Percentiles rank a stretch among this genome's conserved stretches.
These are phyloP conservation scores for Cudoniella acicularis DNA, from an alignment of 495 filamentous ascomycete genomes.

Conservation along the genomic window DNA sequence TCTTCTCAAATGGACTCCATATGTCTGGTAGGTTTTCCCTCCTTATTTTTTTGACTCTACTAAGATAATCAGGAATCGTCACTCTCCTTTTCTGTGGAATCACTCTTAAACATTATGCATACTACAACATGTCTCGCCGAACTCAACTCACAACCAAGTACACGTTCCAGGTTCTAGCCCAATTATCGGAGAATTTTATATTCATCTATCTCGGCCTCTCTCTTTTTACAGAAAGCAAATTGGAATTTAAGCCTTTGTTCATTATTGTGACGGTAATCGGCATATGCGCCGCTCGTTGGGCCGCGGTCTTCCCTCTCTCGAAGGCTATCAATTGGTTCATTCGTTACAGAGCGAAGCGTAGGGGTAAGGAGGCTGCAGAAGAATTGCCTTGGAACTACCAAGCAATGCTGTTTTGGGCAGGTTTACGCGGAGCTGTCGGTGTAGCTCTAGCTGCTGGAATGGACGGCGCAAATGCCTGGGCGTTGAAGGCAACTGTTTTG, in stretches of 20 bases:
- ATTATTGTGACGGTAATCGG: constrained; percentile 88
- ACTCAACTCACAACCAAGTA: constrained; percentile 98
- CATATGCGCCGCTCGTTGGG: constrained; percentile 87
- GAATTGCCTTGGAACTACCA: constrained; percentile 92
- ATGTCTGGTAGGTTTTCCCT: constrained; percentile 73
- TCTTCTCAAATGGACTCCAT: constrained; percentile 89
- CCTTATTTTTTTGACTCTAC: not conserved
- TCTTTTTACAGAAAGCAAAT: constrained; percentile 80
- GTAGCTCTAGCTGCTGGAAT: constrained; percentile 93
- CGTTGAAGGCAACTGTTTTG: constrained; percentile 84
- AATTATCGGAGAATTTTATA: constrained; percentile 97
- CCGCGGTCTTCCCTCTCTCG: constrained; percentile 90
- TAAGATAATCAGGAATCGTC: constrained; percentile 71
- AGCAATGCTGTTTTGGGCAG: constrained; percentile 98
- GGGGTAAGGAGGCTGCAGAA: constrained; percentile 75
- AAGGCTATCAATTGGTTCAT: constrained; percentile 91
- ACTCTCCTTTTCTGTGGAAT: constrained; percentile 97
- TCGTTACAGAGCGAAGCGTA: constrained; percentile 77
- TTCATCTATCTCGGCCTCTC: constrained; percentile 97
- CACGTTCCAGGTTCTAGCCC: constrained; percentile 90
- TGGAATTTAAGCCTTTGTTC: constrained; percentile 93
- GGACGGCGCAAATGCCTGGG: constrained; percentile 68
- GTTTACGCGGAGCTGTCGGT: constrained; percentile 90
- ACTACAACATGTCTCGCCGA: constrained; percentile 98
- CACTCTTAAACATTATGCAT: constrained; percentile 96